phyloP scores from a whole-genome alignment of 805 yeast species.

The Wickerhamomyces mucosus region DNA sequence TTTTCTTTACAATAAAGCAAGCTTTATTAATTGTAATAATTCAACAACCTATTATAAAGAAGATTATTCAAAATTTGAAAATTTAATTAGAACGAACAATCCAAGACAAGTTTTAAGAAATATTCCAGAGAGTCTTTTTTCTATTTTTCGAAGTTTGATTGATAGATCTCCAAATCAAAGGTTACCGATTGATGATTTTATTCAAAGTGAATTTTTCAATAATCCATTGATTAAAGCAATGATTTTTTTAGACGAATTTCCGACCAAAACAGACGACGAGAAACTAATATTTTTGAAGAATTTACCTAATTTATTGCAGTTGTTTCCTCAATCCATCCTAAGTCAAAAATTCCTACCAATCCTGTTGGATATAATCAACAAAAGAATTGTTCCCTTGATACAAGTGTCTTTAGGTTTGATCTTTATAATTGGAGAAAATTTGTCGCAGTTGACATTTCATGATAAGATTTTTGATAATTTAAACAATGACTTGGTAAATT shows the following conservation, averaged over 20 bases:
- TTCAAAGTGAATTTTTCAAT: constrained; percentile 68
- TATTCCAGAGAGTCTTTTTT: constrained; percentile 45
- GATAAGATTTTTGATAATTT: constrained; percentile 28
- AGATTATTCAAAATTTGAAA: constrained; percentile 39
- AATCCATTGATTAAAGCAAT: constrained; percentile 76
- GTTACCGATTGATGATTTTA: constrained; percentile 52
- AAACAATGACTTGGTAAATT: constrained; percentile 27
- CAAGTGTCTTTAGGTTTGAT: constrained; percentile 44
- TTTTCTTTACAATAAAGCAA: constrained; percentile 50
- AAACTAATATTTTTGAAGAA: constrained; percentile 61
- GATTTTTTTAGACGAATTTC: constrained; percentile 73
- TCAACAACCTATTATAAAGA: constrained; percentile 53
- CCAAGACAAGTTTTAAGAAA: constrained; percentile 36
- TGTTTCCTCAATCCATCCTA: constrained; percentile 38
- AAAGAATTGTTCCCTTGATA: constrained; percentile 31
- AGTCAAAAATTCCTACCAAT: constrained; percentile 65
- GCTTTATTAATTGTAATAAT: constrained; percentile 40
- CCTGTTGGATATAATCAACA: constrained; percentile 41
- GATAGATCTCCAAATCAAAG: constrained; percentile 49
- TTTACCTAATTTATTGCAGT: constrained; percentile 39
- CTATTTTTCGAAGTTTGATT: constrained; percentile 43
- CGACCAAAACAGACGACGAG: constrained; percentile 63
- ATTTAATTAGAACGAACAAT: constrained; percentile 31
- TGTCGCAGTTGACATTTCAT: constrained; percentile 72
- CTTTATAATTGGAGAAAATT: constrained; percentile 48